phyloP scores from a whole-genome alignment of 116 monocot species.

The Cymodocea nodosa region DNA sequence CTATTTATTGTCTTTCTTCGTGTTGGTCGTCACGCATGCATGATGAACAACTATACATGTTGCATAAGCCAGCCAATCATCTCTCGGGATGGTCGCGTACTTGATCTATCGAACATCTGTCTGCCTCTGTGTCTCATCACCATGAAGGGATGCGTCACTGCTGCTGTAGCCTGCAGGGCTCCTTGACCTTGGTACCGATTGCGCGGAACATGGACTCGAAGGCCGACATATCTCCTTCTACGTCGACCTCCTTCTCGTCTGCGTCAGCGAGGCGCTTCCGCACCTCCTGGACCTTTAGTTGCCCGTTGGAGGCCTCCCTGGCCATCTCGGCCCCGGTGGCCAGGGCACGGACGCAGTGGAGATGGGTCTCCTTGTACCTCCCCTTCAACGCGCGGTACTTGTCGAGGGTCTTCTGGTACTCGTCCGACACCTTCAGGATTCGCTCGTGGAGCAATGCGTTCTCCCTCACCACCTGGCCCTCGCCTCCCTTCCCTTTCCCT shows the following conservation, averaged over 20 bases:
- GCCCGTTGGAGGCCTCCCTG: not conserved
- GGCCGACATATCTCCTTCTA: not conserved
- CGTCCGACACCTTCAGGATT: constrained; percentile 24
- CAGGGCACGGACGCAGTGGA: constrained; percentile 10
- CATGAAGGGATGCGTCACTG: not conserved
- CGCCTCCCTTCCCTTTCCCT: not conserved
- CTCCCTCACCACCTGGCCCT: not conserved
- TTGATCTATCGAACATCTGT: no score
- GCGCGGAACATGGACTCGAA: not conserved
- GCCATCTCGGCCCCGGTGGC: not conserved
- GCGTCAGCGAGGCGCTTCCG: not conserved
- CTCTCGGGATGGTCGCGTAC: no score
- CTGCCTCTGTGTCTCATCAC: no score
- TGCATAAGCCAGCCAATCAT: no score
- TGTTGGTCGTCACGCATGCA: no score
- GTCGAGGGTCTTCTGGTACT: constrained; percentile 34
- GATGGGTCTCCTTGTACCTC: constrained; percentile 27
- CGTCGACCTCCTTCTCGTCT: not conserved
- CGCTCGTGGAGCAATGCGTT: constrained; percentile 13
- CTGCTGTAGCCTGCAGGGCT: not conserved
- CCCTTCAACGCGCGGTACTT: constrained; percentile 25
- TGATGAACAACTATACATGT: no score
- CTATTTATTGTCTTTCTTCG: no score
- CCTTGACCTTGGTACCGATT: not conserved
- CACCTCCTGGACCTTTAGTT: not conserved